Base-by-base conservation (phyloP, 2,329 filamentous ascomycete genomes). In the Dactylellina cionopaga region DNA sequence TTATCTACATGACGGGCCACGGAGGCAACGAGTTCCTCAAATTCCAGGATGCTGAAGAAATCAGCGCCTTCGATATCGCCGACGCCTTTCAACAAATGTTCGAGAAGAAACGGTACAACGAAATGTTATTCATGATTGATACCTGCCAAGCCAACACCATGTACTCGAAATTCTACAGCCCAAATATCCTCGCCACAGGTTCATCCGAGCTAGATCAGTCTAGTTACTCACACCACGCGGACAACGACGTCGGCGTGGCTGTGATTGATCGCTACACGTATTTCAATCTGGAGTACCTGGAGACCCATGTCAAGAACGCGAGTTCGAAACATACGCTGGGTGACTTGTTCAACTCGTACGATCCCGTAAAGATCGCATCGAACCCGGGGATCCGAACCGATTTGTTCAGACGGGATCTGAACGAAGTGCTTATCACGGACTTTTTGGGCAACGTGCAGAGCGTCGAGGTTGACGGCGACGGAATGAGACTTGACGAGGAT, bases 21-120 rank as follows among this genome's bases (percentile, higher is more conserved):
- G 95, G 95, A 29, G 95, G 95, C 15, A 96, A 98, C 80, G 93
- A 97, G 82, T 99, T 99, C 77, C 82, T 99, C 69, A 99, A 99
- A 80, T 99, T 99, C 78, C 95, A 99, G 81, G 95, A 99, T 77
- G 92, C 92, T 5, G 95, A 99, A 80, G 95, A 99, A 82, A 98
- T 99, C 76, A 93, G 92, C 63, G 92, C 92, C 0, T 97, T 96
- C 80, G 95, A 99, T 82, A 83, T 99, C 65, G 95, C 96, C 3
- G 92, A 99, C 81, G 95, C 95, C 0, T 98, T 99, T 80, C 92
- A 96, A 81, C 94, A 99, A 84, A 99, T 99, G 95, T 97, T 93
- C 91, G 95, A 99, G 85, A 99, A 99, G 88, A 96, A 96, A 83
- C 89, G 95, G 84, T 99, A 98, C 81, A 92, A 98, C 80, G 95